Evolutionary conservation across 2,329 filamentous ascomycete species (phyloP), one percentile per base, ranked within the genome.

Genomic region (Geosmithia flava): DNA sequence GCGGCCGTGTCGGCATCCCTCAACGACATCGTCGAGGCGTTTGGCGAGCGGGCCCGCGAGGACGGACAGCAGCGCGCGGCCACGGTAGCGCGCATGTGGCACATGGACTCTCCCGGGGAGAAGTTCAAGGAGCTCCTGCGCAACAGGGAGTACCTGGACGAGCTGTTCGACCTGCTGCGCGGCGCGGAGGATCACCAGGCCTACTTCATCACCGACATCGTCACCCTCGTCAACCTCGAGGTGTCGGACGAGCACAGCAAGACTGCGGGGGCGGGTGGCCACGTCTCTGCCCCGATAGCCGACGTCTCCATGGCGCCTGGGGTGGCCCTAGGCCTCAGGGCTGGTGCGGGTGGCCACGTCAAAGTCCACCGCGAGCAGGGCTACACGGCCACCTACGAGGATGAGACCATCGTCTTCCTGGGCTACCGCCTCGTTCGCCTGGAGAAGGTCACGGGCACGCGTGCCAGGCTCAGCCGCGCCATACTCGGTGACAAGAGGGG

Each of bases 401-500:
- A 55, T 15, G 58, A 60, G 50, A 52, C 52, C n/a, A 58, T 60
- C 37, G 56, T 60, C 2, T 60, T 60, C 33, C 52, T 60, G 23
- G 58, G 58, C 15, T 57, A 58, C 52, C 44, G 58, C 2, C 56
- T 53, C 33, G 53, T 60, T 6, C 51, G 52, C 41, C 57, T 60
- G 10, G 57, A 58, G 42, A 59, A 59, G 51, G 55, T 59, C 17
- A 49, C 50, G 33, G 57, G 58, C 15, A 49, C 46, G 39, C 52
- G 58, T 10, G 57, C 57, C 19, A 59, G 46, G 51, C 53, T 54
- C 4, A 59, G 58, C 2, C 48, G 65, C 16, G 55, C 62, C 2
- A 75, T 78, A 53, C 67, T 69, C 40, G 73, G 73, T 11, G 71
- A 76, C 54, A 67, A 56, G 48, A 49, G 55, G 41, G 58, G 57